phyloP scores from a whole-genome alignment of 176 grass and related monocot genomes.

The Phoenix dactylifera region DNA sequence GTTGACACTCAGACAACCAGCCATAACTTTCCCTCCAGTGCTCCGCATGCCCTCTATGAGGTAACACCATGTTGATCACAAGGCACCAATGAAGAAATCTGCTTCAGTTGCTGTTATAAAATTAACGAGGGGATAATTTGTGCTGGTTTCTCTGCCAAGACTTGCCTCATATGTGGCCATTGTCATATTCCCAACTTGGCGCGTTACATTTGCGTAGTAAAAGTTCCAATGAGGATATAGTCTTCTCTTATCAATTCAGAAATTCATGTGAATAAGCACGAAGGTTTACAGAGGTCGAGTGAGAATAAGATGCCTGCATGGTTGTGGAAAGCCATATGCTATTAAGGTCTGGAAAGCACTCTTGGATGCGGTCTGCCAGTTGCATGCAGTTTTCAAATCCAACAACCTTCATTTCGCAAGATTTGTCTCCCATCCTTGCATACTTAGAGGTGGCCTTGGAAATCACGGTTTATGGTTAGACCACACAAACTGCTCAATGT shows the following conservation, averaged over 20 bases:
- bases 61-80: conserved; percentile 71
- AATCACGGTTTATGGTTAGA: conserved; percentile 45
- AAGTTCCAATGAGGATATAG: conserved; percentile 44
- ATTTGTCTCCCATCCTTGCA: conserved; percentile 70
- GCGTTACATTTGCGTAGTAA: conserved; percentile 49
- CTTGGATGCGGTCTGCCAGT: conserved; percentile 22
- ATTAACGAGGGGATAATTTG: conserved; percentile 51
- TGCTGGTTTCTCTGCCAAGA: conserved; percentile 42
- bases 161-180: conserved; percentile 51
- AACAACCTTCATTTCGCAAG: conserved; percentile 53
- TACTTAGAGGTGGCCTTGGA: conserved; percentile 44
- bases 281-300: no score
- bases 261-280: no score
- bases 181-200: conserved; percentile 30
- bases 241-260: conserved; percentile 17
- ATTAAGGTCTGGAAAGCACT: conserved; percentile 30
- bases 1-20: conserved; percentile 51
- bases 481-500: conserved; percentile 50
- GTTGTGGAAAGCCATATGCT: conserved; percentile 68
- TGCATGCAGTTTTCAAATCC: conserved; percentile 65
- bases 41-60: conserved; percentile 64
- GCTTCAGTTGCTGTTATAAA: conserved; percentile 54
- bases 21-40: conserved; percentile 50
- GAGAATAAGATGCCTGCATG: conserved; percentile 36
- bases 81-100: conserved; percentile 54